Evolutionary conservation across 139 green algal genomes (phyloP), one percentile per base, ranked within the genome.

Genomic region (Yamagishiella unicocca): DNA sequence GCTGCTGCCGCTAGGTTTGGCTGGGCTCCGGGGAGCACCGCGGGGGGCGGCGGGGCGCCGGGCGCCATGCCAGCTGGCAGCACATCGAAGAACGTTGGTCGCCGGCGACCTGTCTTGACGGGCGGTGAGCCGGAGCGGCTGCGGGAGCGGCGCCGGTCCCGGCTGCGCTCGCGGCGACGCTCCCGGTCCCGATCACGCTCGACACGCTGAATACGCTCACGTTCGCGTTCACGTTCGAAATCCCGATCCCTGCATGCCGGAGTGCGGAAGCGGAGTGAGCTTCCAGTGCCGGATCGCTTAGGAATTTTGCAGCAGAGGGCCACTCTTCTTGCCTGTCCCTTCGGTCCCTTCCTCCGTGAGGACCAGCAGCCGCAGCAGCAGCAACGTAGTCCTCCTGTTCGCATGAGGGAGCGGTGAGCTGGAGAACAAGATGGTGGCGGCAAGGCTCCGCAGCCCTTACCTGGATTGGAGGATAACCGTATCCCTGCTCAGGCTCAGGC

Each of bases 401-500:
- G 45, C 35, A 37, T 67, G 24, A n/a, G 58, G 6, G 58, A 14
- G 58, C n/a, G 14, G 58, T 29, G 6, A 67, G 58, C 58, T 67
- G 58, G 22, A 31, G 22, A 67, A 67, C 58, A 29, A 29, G 19
- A 31, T 45, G 38, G 70, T 78, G 70, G 70, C 70, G 70, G 70
- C 70, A 78, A 78, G 66, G 31, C 9, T 78, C 24, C 1, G 42
- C 14, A 37, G 40, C 38, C 6, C 77, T 75, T 31, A 85, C 79
- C 62, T 42, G 45, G 8, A 75, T 17, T 8, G 66, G 81, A 24
- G 82, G 82, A 61, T 87, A 87, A 4, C 82, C 82, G 43, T 87
- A 87, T 38, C 82, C 82, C 54, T 87, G 82, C 82, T 87, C 82
- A 17, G 82, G 82, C 67, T 86, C 80, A 40, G 80, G 80, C 31